Conservation (phyloP, 2,329 filamentous ascomycete genomes). For the Pochonia chlamydosporia region DNA sequence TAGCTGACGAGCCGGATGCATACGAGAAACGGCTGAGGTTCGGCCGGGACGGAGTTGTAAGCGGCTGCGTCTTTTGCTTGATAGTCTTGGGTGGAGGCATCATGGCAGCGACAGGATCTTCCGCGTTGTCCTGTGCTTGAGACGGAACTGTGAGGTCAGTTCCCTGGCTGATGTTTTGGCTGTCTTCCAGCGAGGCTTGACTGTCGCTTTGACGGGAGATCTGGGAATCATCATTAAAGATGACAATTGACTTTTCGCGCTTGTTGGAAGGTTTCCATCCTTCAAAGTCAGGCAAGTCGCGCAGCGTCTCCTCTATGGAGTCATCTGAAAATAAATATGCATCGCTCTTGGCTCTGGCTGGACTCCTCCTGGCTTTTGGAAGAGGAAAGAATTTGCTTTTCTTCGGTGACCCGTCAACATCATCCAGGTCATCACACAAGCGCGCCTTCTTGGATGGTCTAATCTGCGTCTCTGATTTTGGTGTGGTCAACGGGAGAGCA, state of each 20-base stretch:
- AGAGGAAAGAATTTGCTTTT: conserved; percentile 51
- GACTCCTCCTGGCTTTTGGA: conserved; percentile 18
- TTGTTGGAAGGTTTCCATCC: conserved; percentile 36
- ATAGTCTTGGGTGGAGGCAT: conserved; percentile 24
- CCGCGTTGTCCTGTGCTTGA: background rate
- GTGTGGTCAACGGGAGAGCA: conserved; percentile 6
- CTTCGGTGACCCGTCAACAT: conserved; percentile 28
- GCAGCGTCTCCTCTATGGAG: conserved; percentile 49
- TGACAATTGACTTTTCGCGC: conserved; percentile 29
- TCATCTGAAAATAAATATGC: conserved; percentile 49
- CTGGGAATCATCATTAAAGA: conserved; percentile 39
- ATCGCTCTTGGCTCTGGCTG: conserved; percentile 29
- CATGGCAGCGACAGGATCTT: background rate
- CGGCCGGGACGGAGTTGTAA: conserved; percentile 23
- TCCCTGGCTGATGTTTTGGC: conserved; percentile 1
- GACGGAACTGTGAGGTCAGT: background rate
- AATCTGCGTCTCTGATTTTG: conserved; percentile 16
- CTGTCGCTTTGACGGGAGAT: conserved; percentile 12
- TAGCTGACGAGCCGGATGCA: conserved; percentile 20
- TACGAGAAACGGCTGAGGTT: conserved; percentile 30
- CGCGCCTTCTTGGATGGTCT: conserved; percentile 53
- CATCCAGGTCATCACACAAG: conserved; percentile 39
- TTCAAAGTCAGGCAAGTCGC: conserved; percentile 45
- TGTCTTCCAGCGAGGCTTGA: conserved; percentile 5
- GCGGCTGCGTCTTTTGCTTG: conserved; percentile 14